Evolutionary conservation across 2,329 filamentous ascomycete species (phyloP).

Genomic region (Proliferodiscus dingleyae): DNA sequence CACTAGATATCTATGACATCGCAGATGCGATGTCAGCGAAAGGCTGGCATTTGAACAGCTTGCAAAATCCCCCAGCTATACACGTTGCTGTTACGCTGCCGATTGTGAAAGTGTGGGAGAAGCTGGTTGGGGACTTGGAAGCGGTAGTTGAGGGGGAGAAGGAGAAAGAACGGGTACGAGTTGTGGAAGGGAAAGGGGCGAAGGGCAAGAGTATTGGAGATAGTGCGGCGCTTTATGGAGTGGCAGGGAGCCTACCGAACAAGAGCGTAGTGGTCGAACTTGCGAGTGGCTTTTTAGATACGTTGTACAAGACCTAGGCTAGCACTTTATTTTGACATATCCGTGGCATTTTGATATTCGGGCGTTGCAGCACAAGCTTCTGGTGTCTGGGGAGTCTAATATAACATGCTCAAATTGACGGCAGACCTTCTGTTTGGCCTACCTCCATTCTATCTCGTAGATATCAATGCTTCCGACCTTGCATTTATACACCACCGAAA

Average conservation of each 20-base stretch:
- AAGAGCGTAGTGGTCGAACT: conserved; percentile 91
- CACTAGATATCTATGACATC: conserved; percentile 90
- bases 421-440: no score
- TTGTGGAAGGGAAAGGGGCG: conserved; percentile 61
- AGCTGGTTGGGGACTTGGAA: conserved; percentile 69
- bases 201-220: conserved; percentile 70
- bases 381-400: no score
- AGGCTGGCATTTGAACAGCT: conserved; percentile 93
- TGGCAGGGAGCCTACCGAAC: conserved; percentile 90
- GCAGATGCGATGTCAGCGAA: conserved; percentile 79
- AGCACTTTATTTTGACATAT: neutral
- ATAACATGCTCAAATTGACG: no score
- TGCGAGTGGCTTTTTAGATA: conserved; percentile 86
- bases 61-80: conserved; percentile 87
- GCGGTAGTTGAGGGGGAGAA: conserved; percentile 65
- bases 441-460: no score
- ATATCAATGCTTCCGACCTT: no score
- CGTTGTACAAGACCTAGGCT: conserved; percentile 76
- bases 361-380: neutral
- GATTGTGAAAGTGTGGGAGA: conserved; percentile 74
- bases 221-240: conserved; percentile 85
- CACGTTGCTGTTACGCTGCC: conserved; percentile 92
- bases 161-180: conserved; percentile 71
- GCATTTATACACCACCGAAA: neutral
- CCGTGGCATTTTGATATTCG: neutral